Evolutionary conservation across 148 eudicot genomes (phyloP).

Genomic region (Vaccinium myrtillus): DNA sequence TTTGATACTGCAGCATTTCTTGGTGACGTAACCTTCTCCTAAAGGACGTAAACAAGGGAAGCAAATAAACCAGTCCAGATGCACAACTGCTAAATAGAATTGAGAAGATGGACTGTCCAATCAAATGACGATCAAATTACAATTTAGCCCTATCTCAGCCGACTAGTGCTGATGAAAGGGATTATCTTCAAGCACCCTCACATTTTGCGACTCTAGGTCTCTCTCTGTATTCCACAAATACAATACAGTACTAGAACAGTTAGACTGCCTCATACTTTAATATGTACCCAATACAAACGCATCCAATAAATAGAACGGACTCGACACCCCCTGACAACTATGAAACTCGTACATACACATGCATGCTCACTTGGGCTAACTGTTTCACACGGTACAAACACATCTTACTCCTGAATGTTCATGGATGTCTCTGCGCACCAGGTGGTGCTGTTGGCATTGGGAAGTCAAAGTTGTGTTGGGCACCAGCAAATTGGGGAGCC

Average conservation of each 20-base stretch:
- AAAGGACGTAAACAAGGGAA: background rate
- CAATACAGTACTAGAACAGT: background rate
- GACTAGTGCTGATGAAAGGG: background rate
- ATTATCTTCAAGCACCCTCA: background rate
- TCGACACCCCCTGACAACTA: background rate
- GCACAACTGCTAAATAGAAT: conserved; percentile 11
- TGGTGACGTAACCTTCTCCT: background rate
- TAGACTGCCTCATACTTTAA: background rate
- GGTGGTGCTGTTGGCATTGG: conserved; percentile 99
- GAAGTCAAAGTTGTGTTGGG: conserved; percentile 42
- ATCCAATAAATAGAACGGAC: conserved; percentile 2
- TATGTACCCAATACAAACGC: background rate
- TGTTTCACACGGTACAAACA: conserved; percentile 6
- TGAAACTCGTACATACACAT: conserved; percentile 12
- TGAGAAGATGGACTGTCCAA: background rate
- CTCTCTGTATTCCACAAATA: conserved; percentile 14
- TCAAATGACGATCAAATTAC: conserved; percentile 13
- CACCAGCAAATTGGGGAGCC: conserved; percentile 73
- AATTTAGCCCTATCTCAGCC: conserved; percentile 3
- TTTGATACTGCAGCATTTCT: conserved; percentile 1
- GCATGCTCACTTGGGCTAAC: conserved; percentile 5
- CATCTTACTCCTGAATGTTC: conserved; percentile 25
- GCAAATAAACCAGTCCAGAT: background rate
- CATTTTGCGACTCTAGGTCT: background rate
- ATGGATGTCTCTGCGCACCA: conserved; percentile 72